phyloP scores from a whole-genome alignment of 164 flowering plant genomes.

The Magnolia officinalis region DNA sequence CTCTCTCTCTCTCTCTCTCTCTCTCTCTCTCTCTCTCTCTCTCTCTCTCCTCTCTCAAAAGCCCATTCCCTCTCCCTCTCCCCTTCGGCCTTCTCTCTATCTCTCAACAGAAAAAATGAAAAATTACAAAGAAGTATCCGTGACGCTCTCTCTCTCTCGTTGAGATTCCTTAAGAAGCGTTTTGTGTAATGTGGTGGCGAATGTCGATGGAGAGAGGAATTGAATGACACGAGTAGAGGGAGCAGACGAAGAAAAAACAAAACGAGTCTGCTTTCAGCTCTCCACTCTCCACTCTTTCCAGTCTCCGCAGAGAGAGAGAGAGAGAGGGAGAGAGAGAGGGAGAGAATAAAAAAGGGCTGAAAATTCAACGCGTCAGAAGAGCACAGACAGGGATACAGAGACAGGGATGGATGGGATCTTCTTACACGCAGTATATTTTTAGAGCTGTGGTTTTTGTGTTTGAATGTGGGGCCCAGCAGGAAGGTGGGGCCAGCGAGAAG shows the following conservation, averaged over 20 bases:
- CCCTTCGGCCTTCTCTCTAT: background rate
- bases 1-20: background rate
- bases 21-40: background rate
- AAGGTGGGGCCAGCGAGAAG: background rate
- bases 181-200: background rate
- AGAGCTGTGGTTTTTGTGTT: background rate
- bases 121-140: background rate
- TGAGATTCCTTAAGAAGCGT: background rate
- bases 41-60: background rate
- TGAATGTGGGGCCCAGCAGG: background rate
- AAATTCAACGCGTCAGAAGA: constrained; percentile 8
- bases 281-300: background rate
- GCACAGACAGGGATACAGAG: background rate
- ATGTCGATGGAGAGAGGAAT: background rate
- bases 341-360: background rate
- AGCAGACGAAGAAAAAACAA: background rate
- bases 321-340: background rate
- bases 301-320: background rate
- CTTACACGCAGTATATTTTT: background rate
- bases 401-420: background rate
- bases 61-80: background rate
- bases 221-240: too few relatives aligned
- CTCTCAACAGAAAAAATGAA: background rate
- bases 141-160: background rate
- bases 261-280: background rate